These are phyloP conservation scores for Phylloboletellus chloephorus DNA, from an alignment of 1,284 basidiomycete species.

Conservation along the genomic window DNA sequence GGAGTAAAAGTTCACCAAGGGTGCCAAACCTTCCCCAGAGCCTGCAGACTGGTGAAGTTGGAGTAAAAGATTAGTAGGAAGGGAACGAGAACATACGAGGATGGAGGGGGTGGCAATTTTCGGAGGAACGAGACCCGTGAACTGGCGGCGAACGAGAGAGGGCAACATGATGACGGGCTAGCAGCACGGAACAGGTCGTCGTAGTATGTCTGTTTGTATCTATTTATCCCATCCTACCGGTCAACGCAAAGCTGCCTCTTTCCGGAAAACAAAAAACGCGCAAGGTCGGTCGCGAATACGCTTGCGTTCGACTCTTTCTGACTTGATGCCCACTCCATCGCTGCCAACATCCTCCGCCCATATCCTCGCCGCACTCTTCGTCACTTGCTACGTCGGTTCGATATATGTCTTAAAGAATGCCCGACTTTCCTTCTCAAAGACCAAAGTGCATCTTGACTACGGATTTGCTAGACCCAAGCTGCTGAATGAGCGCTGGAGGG, in stretches of 20 bases:
- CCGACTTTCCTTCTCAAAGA: slow-evolving; percentile 43
- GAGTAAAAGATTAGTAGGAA: slow-evolving; percentile 7
- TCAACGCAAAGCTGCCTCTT: too few species aligned
- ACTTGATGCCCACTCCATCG: slow-evolving; percentile 14
- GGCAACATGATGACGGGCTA: slow-evolving; percentile 60
- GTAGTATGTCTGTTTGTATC: slow-evolving; percentile 9
- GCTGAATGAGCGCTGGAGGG: slow-evolving; percentile 50
- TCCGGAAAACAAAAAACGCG: slow-evolving; percentile 11
- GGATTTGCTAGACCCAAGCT: slow-evolving; percentile 29
- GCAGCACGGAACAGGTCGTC: slow-evolving; percentile 23
- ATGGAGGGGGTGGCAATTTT: slow-evolving; percentile 91
- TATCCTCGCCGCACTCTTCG: slow-evolving; percentile 44
- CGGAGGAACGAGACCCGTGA: slow-evolving; percentile 82
- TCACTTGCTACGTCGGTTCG: slow-evolving; percentile 55
- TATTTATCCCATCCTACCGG: slow-evolving; percentile 28
- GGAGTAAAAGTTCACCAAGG: slow-evolving; percentile 92
- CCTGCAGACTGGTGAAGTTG: slow-evolving; percentile 58
- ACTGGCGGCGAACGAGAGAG: slow-evolving; percentile 76
- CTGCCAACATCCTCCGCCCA: slow-evolving; percentile 38
- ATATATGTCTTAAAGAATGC: slow-evolving; percentile 57
- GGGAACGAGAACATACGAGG: slow-evolving; percentile 52
- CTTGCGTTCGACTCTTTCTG: slow-evolving; percentile 2
- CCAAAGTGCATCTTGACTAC: slow-evolving; percentile 24
- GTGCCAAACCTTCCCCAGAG: slow-evolving; percentile 71
- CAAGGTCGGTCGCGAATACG: slow-evolving; percentile 10